Evolutionary conservation across 164 flowering plant genomes (phyloP), one percentile per base, ranked within the genome.

Genomic region (Magnolia sinica): DNA sequence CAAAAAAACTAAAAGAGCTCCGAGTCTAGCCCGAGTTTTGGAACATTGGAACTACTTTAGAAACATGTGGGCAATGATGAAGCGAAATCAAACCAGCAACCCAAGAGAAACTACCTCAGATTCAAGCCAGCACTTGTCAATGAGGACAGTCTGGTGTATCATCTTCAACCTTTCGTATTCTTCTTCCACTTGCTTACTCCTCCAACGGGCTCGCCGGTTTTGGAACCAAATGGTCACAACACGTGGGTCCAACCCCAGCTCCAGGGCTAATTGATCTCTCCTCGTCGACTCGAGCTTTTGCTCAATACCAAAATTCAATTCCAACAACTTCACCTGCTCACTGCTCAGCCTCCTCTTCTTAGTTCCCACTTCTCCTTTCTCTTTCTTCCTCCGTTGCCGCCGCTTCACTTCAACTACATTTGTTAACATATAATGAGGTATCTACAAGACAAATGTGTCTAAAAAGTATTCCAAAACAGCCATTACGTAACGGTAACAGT

Each of bases 161-260:
- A 72, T n/a, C 78, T 88, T 89, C 58, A 91, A 27, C 77, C 75
- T 79, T 4, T 84, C 65, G 75, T 76, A 87, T 76, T 89, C 91
- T 23, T 89, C 92, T 80, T 91, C 94, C 11, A 89, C 78, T 75
- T 84, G 87, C 88, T 91, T 89, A 81, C 74, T 86, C 88, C 86
- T 89, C 90, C 89, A 89, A 0, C 94, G 82, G 14, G 92, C 92
- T 67, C 94, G 68, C 22, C 92, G 64, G 83, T 91, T 91, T 76
- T 91, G 94, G 63, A 91, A 91, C 94, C 94, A 91, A 7, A 91
- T 90, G 1, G 94, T 91, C 4, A 91, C 94, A 24, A 88, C 90
- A 19, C 91, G 82, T 0, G 94, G 94, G 50, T 91, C 92, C 1
- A 91, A 82, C 3, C 91, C 92, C 10, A 91, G 83, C 79, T 91